phyloP scores from a whole-genome alignment of 139 green algal species.

The Coelastrella sp. region DNA sequence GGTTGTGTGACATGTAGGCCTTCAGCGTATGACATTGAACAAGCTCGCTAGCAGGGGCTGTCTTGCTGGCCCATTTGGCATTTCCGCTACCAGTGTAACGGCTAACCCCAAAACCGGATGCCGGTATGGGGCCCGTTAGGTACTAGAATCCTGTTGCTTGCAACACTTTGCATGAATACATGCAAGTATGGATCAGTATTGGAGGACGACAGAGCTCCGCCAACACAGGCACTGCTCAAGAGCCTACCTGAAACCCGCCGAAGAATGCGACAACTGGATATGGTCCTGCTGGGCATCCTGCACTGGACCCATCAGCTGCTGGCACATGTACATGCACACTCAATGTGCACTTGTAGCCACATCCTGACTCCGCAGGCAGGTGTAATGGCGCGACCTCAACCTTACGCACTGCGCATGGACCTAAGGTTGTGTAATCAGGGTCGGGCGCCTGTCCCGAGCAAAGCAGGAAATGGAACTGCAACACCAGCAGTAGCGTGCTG shows the following conservation, averaged over 20 bases:
- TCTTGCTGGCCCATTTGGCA: no score
- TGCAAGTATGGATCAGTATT: no score
- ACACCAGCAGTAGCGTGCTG: neutral
- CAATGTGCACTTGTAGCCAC: constrained; percentile 13
- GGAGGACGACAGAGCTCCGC: no score
- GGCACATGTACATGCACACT: neutral
- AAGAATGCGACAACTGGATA: constrained; percentile 16
- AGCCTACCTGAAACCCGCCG: constrained; percentile 28
- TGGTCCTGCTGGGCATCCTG: neutral
- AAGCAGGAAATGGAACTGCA: neutral
- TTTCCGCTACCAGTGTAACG: no score
- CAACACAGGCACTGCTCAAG: neutral
- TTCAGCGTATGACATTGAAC: no score
- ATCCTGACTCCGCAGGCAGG: neutral
- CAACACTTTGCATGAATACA: no score
- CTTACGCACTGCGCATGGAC: neutral
- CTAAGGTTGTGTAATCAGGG: neutral
- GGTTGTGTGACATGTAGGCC: no score
- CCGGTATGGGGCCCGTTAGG: no score
- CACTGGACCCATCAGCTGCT: neutral
- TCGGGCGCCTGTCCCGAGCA: neutral
- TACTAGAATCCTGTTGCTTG: no score
- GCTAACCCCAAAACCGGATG: no score
- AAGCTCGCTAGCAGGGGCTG: no score
- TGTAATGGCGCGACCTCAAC: neutral